phyloP scores from a whole-genome alignment of 768 basidiomycete species.

The Rhodosporidiobolus sp. region DNA sequence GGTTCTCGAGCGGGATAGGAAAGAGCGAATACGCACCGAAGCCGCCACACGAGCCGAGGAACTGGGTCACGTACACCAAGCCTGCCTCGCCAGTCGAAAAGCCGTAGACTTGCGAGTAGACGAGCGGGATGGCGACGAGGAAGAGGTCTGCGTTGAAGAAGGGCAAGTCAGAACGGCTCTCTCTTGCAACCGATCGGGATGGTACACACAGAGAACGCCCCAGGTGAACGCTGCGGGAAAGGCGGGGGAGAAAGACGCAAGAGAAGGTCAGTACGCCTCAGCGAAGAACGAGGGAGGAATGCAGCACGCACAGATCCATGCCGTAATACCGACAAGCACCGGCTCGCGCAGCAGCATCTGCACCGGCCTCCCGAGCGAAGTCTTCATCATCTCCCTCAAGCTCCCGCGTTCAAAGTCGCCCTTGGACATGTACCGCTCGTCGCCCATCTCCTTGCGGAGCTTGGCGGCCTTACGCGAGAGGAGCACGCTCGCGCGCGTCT shows the following conservation, averaged over 20 bases:
- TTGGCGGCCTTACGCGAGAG: conserved; percentile 64
- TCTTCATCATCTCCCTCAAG: conserved; percentile 63
- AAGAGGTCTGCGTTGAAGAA: conserved; percentile 67
- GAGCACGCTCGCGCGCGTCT: conserved; percentile 71
- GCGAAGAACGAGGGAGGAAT: conserved; percentile 60
- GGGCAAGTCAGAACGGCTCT: background rate
- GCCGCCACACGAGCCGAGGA: conserved; percentile 11
- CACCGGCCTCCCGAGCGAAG: conserved; percentile 49
- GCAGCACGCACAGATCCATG: background rate
- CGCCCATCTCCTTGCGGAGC: conserved; percentile 64
- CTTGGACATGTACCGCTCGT: conserved; percentile 61
- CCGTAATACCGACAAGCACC: conserved; percentile 3
- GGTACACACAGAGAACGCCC: no score
- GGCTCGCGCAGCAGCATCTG: conserved; percentile 30
- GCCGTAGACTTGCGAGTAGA: conserved; percentile 19
- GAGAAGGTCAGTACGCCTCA: conserved; percentile 49
- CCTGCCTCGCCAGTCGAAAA: conserved; percentile 24
- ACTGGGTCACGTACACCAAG: conserved; percentile 28
- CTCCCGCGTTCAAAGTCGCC: conserved; percentile 63
- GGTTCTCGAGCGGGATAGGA: no score
- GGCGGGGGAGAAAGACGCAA: no score
- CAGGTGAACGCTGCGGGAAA: no score
- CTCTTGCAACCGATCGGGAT: background rate
- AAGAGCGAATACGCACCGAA: no score
- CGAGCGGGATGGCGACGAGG: conserved; percentile 54